Evolutionary conservation across 768 basidiomycete genomes (phyloP).

Genomic region (Kwoniella newhampshirensis): DNA sequence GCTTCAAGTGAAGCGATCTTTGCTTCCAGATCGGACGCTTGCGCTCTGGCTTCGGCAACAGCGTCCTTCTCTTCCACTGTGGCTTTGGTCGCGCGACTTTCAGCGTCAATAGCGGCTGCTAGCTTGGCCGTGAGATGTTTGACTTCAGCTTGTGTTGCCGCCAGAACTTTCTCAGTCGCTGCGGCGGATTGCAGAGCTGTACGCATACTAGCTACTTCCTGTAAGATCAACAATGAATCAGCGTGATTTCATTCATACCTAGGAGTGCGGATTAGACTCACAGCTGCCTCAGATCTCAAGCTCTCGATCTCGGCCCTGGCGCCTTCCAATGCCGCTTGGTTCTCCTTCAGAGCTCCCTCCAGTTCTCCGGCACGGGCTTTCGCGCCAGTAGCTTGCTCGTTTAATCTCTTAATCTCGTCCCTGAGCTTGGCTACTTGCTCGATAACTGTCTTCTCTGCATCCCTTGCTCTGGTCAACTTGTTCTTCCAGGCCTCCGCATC

Average conservation of each 20-base stretch:
- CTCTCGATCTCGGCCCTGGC: conserved; percentile 85
- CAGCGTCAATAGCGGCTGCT: conserved; percentile 31
- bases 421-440: conserved; percentile 70
- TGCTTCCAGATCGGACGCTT: conserved; percentile 26
- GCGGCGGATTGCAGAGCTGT: conserved; percentile 56
- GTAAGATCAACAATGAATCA: conserved; percentile 13
- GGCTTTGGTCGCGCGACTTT: background rate
- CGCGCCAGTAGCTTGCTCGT: conserved; percentile 67
- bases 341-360: conserved; percentile 85
- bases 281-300: conserved; percentile 69
- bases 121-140: conserved; percentile 59
- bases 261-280: conserved; percentile 59
- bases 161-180: conserved; percentile 60
- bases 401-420: conserved; percentile 68
- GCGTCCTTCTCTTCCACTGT: background rate
- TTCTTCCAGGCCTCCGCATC: conserved; percentile 57
- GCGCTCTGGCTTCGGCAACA: conserved; percentile 37
- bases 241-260: no score
- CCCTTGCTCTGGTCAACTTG: conserved; percentile 38
- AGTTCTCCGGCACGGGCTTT: conserved; percentile 74
- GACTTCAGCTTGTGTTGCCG: conserved; percentile 62
- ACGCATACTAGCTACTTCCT: conserved; percentile 69
- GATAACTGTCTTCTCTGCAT: conserved; percentile 66
- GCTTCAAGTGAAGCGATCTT: conserved; percentile 34
- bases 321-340: conserved; percentile 79